These are phyloP conservation scores for Trapa bicornis DNA, from an alignment of 345 rosid genomes.

Conservation along the genomic window DNA sequence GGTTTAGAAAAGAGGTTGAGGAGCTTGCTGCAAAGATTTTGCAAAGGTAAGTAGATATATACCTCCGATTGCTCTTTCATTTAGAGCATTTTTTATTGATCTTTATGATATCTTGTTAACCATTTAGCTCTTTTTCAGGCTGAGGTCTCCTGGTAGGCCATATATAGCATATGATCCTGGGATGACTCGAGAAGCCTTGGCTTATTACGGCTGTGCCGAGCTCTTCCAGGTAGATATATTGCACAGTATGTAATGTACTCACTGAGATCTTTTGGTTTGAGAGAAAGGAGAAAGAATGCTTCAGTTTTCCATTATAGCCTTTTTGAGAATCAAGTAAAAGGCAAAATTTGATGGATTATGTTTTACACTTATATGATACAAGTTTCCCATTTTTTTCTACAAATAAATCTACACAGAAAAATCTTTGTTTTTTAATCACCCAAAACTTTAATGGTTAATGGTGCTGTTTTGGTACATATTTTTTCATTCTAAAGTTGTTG, in stretches of 20 bases:
- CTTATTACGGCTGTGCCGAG: conserved; percentile 92
- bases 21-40: conserved; percentile 70
- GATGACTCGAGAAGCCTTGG: conserved; percentile 92
- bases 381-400: not conserved
- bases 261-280: not conserved
- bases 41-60: conserved; percentile 33
- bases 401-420: not conserved
- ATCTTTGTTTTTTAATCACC: not conserved
- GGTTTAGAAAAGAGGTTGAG: conserved; percentile 75
- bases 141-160: conserved; percentile 72
- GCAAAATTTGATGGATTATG: not conserved
- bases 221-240: conserved; percentile 71
- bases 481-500: not conserved
- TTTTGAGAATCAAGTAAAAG: not conserved
- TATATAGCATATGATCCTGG: conserved; percentile 96
- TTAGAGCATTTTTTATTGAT: conserved; percentile 1
- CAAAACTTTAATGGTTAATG: not conserved
- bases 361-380: not conserved
- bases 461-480: not conserved
- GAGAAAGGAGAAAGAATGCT: not conserved
- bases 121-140: conserved; percentile 21
- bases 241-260: not conserved
- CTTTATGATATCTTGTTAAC: not conserved
- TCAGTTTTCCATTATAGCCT: not conserved
- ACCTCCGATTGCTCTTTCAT: not conserved